Percentiles rank a stretch among this genome's conserved stretches.
Evolutionary conservation across 768 basidiomycete species (phyloP).

Genomic region (Grammothele lineata): DNA sequence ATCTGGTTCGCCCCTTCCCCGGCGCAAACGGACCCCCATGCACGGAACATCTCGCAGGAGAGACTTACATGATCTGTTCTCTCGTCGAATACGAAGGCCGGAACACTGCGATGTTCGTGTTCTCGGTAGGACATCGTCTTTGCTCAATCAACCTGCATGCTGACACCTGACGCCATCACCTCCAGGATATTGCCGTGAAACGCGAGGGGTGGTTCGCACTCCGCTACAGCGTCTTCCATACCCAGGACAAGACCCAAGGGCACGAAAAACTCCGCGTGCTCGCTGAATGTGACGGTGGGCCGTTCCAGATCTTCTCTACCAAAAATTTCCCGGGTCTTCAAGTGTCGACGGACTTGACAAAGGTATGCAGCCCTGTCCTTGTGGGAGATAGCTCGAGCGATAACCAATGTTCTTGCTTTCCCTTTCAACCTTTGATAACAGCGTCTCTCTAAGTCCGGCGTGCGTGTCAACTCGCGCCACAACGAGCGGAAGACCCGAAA

Average conservation of each 20-base stretch:
- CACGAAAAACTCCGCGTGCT: constrained; percentile 33
- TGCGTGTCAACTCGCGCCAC: constrained; percentile 55
- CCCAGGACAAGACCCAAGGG: constrained; percentile 23
- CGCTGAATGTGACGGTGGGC: constrained; percentile 61
- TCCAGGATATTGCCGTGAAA: constrained; percentile 64
- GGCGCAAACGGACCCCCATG: constrained; percentile 37
- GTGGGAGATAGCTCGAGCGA: too few species aligned
- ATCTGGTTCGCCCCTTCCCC: too few species aligned
- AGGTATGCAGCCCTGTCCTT: constrained; percentile 32
- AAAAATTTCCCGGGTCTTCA: constrained; percentile 68
- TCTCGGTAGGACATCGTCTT: constrained; percentile 37
- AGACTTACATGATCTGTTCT: constrained; percentile 38
- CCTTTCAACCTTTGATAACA: too few species aligned
- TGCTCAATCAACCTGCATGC: too few species aligned
- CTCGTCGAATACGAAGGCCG: constrained; percentile 38
- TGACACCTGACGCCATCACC: not conserved
- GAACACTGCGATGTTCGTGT: constrained; percentile 57
- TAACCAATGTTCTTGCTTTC: too few species aligned
- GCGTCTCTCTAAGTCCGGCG: constrained; percentile 40
- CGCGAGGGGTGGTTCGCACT: constrained; percentile 62
- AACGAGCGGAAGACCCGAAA: constrained; percentile 47
- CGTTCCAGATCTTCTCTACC: constrained; percentile 64
- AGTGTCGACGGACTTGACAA: constrained; percentile 64
- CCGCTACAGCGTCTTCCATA: constrained; percentile 64
- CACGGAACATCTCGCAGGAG: constrained; percentile 52